Conservation (phyloP, 2,329 filamentous ascomycete genomes). For the Trichoderma polysporum region DNA sequence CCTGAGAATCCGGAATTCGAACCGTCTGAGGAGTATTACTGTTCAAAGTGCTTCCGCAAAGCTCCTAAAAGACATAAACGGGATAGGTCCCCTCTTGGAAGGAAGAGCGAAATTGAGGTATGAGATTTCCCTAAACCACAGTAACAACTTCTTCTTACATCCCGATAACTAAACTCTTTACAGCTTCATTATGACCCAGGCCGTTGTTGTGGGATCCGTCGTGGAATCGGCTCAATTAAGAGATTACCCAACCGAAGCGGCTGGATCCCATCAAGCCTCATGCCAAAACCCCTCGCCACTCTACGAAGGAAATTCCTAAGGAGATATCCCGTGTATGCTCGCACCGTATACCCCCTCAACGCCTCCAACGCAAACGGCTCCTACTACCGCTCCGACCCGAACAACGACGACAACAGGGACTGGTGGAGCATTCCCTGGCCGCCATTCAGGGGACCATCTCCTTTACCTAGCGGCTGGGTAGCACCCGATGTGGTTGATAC, state of each 20-base stretch:
- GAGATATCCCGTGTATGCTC: slow-evolving; percentile 30
- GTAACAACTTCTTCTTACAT: background rate
- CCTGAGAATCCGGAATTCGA: slow-evolving; percentile 27
- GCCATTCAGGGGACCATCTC: slow-evolving; percentile 26
- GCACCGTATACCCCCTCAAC: slow-evolving; percentile 33
- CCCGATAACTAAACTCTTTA: background rate
- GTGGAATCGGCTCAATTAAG: slow-evolving; percentile 22
- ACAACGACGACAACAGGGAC: slow-evolving; percentile 30
- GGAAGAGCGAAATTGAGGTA: slow-evolving; percentile 27
- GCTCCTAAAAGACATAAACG: slow-evolving; percentile 30
- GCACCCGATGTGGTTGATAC: slow-evolving; percentile 22
- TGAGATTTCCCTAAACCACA: background rate
- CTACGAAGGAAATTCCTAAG: slow-evolving; percentile 29
- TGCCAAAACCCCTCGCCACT: slow-evolving; percentile 23
- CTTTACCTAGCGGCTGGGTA: slow-evolving; percentile 28
- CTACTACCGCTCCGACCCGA: slow-evolving; percentile 35
- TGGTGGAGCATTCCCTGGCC: slow-evolving; percentile 33
- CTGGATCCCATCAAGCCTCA: slow-evolving; percentile 29
- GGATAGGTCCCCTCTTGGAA: slow-evolving; percentile 21
- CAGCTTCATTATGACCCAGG: slow-evolving; percentile 26
- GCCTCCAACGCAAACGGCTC: slow-evolving; percentile 22
- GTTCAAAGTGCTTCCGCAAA: slow-evolving; percentile 35
- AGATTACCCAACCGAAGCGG: slow-evolving; percentile 36
- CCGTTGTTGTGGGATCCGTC: slow-evolving; percentile 32
- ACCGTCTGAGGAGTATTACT: slow-evolving; percentile 33